Conservation (phyloP, 306 rosid genomes). For the Cicer yamashitae region DNA sequence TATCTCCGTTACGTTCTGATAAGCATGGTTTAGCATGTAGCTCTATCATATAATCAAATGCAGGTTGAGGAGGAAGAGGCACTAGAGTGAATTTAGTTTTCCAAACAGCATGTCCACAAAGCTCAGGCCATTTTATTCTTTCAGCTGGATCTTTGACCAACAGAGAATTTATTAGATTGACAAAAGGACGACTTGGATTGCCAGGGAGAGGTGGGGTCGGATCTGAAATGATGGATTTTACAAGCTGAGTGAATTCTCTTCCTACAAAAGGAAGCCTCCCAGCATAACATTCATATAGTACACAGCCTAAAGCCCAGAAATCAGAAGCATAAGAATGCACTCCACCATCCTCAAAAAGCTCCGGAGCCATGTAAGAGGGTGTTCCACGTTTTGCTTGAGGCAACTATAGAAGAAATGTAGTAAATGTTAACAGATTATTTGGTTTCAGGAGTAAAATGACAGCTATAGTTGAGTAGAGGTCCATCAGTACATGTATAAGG, state of each 20-base stretch:
- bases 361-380: constrained; percentile 99
- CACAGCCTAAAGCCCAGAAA: constrained; percentile 98
- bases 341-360: constrained; percentile 94
- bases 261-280: constrained; percentile 96
- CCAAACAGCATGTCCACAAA: constrained; percentile 95
- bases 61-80: constrained; percentile 89
- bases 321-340: constrained; percentile 95
- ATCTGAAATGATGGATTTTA: constrained; percentile 87
- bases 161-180: constrained; percentile 80
- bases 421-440: constrained; percentile 42
- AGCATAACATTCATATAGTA: constrained; percentile 84
- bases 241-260: constrained; percentile 91
- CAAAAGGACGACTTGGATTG: constrained; percentile 91
- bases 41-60: constrained; percentile 81
- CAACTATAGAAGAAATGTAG: constrained; percentile 58
- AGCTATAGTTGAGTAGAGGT: constrained; percentile 27
- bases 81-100: constrained; percentile 62
- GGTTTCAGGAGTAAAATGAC: constrained; percentile 29
- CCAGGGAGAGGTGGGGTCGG: constrained; percentile 91
- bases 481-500: background rate
- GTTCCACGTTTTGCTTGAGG: constrained; percentile 98
- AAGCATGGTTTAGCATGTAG: constrained; percentile 69
- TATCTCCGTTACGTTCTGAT: constrained; percentile 84
- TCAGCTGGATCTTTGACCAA: constrained; percentile 95
- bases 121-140: constrained; percentile 91